Percentiles rank a stretch among this genome's conserved stretches.
These are phyloP conservation scores for Elongisporangium prolatum DNA, from an alignment of 352 stramenopile genomes.

Conservation along the genomic window DNA sequence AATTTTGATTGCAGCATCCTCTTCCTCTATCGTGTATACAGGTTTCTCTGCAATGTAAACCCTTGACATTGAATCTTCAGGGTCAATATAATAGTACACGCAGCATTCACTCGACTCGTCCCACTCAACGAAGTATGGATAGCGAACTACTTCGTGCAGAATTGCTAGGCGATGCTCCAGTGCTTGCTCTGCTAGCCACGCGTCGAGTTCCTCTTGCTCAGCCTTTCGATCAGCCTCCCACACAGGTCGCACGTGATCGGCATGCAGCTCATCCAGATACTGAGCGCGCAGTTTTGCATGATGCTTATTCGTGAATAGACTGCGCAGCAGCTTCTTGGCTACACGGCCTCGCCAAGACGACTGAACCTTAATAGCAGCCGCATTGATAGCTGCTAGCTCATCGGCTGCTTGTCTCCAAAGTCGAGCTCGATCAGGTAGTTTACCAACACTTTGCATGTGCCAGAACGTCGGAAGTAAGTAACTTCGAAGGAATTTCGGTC, in stretches of 20 bases:
- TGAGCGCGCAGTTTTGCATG: conserved; percentile 26
- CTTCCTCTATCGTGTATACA: conserved; percentile 60
- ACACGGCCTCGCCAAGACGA: conserved; percentile 46
- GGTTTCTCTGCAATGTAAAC: conserved; percentile 32
- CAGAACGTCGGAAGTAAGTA: conserved; percentile 14
- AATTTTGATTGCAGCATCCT: conserved; percentile 39
- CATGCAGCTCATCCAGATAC: conserved; percentile 55
- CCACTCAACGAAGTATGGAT: conserved; percentile 59
- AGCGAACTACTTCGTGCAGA: conserved; percentile 38
- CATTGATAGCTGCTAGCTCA: conserved; percentile 31
- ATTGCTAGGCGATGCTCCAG: conserved; percentile 25
- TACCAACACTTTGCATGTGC: conserved; percentile 9
- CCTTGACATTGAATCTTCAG: conserved; percentile 4
- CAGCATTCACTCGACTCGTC: conserved; percentile 34
- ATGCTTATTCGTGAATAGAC: conserved; percentile 25
- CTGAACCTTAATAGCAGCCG: conserved; percentile 33
- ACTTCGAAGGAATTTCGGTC: conserved; percentile 7
- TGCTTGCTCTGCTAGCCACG: conserved; percentile 31
- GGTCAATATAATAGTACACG: conserved; percentile 25
- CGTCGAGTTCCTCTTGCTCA: conserved; percentile 44
- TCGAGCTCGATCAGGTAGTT: conserved; percentile 20
- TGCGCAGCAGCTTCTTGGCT: conserved; percentile 31
- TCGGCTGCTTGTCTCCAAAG: conserved; percentile 22
- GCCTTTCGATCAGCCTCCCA: conserved; percentile 60
- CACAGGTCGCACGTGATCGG: conserved; percentile 54